A percentile compares a stretch with the other conserved stretches of the same genome.
Conservation (phyloP, 1,284 basidiomycete genomes). For the Exobasidium cylindrosporum region DNA sequence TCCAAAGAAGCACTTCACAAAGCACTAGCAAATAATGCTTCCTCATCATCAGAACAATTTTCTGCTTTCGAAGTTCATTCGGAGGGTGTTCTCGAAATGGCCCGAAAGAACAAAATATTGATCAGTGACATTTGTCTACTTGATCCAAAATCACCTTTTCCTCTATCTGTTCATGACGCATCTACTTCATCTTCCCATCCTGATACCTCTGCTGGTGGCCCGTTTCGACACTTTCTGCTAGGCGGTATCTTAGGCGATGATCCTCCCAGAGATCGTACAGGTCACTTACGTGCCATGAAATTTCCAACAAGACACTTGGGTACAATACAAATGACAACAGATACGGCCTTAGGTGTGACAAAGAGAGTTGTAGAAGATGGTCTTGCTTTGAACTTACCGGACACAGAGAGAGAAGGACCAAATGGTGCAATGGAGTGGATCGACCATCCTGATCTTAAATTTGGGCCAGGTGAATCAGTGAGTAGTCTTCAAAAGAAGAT, state of each 20-base stretch:
- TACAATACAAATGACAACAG: slow-evolving; percentile 90
- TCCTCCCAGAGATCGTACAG: slow-evolving; percentile 78
- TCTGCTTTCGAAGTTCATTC: slow-evolving; percentile 66
- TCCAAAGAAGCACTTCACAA: slow-evolving; percentile 66
- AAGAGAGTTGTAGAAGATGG: slow-evolving; percentile 77
- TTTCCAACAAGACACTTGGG: slow-evolving; percentile 65
- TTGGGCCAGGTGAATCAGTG: slow-evolving; percentile 47
- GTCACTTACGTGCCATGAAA: slow-evolving; percentile 77
- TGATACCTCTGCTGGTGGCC: slow-evolving; percentile 31
- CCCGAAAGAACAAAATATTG: slow-evolving; percentile 61
- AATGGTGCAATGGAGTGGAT: slow-evolving; percentile 32
- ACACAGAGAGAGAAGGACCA: slow-evolving; percentile 10
- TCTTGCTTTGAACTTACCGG: slow-evolving; percentile 35
- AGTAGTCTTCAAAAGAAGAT: too few species aligned
- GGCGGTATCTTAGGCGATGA: slow-evolving; percentile 70
- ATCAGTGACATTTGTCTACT: slow-evolving; percentile 56
- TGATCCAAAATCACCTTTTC: slow-evolving; percentile 43
- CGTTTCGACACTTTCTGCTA: slow-evolving; percentile 45
- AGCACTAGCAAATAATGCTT: slow-evolving; percentile 53
- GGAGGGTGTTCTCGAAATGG: slow-evolving; percentile 66
- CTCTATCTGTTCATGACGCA: slow-evolving; percentile 37
- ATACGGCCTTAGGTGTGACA: slow-evolving; percentile 90
- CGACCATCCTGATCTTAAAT: slow-evolving; percentile 45
- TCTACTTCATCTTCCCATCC: slow-evolving; percentile 3
- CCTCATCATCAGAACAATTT: slow-evolving; percentile 21